Percentiles rank a stretch among this genome's conserved stretches.
These are phyloP conservation scores for Beta vulgaris DNA, from an alignment of 148 eudicot genomes.

Conservation along the genomic window DNA sequence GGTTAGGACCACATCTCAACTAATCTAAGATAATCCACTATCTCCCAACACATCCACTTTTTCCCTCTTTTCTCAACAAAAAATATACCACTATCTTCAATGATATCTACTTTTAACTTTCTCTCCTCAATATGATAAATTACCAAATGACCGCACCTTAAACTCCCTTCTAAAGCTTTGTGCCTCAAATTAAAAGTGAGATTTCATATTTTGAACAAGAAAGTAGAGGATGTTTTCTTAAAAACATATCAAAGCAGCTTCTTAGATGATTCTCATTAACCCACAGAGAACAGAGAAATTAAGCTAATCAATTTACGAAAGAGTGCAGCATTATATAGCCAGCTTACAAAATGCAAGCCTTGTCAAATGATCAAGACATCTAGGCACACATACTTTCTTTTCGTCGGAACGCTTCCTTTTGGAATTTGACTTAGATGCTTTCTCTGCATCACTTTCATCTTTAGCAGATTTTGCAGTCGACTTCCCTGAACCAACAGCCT, in stretches of 20 bases:
- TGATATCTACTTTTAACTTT: no score
- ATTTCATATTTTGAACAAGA: no score
- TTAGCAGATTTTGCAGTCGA: conserved; percentile 44
- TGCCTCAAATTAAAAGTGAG: no score
- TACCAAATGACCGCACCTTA: no score
- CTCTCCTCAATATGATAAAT: no score
- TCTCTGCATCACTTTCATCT: conserved; percentile 41
- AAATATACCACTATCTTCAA: no score
- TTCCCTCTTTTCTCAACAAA: no score
- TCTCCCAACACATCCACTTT: no score
- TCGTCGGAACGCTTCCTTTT: conserved; percentile 60
- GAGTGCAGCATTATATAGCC: background rate
- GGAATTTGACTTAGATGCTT: conserved; percentile 42
- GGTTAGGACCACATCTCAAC: no score
- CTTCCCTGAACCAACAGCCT: conserved; percentile 39
- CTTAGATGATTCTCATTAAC: background rate
- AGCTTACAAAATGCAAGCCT: background rate
- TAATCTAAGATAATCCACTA: no score
- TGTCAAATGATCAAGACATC: background rate
- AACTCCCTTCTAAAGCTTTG: no score
- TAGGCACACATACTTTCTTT: conserved; percentile 41
- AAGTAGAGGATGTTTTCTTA: no score
- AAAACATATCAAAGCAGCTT: background rate
- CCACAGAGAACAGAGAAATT: background rate
- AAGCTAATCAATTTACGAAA: background rate